Conservation (phyloP, 192 early-diverging fungal genomes). For the Backusella luteola region DNA sequence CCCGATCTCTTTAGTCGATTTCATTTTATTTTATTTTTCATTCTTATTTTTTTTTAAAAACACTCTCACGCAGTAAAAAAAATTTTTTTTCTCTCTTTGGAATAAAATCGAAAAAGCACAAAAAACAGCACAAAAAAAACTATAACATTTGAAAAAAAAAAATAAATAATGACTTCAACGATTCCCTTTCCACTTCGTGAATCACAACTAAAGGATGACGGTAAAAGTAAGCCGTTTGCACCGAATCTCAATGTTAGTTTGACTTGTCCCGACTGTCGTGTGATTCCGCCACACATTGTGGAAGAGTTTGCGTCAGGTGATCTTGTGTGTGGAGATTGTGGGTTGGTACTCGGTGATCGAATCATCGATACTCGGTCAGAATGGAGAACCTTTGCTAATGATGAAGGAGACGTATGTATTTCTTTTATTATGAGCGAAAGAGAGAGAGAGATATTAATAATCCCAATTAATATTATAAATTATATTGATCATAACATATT, state of each 20-base stretch:
- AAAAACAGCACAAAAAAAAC: background rate
- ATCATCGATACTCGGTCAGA: constrained; percentile 94
- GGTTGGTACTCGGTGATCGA: constrained; percentile 80
- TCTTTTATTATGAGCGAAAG: background rate
- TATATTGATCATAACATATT: background rate
- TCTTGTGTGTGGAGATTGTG: constrained; percentile 91
- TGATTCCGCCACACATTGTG: constrained; percentile 78
- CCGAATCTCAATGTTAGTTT: constrained; percentile 57
- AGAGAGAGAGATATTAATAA: background rate
- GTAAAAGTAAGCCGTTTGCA: constrained; percentile 5
- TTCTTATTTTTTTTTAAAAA: background rate
- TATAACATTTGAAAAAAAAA: background rate
- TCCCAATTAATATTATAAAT: too few species aligned
- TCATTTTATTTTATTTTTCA: background rate
- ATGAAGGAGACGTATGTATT: constrained; percentile 67
- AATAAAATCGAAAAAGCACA: background rate
- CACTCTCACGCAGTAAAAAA: background rate
- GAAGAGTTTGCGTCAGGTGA: constrained; percentile 91
- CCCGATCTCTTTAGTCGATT: background rate
- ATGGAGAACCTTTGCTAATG: constrained; percentile 95
- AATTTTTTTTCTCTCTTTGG: background rate
- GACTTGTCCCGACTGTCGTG: constrained; percentile 77
- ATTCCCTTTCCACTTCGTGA: constrained; percentile 24
- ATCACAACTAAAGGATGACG: constrained; percentile 10
- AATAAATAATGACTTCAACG: background rate